Base-by-base conservation (phyloP, 2,329 filamentous ascomycete species). In the Grosmannia clavigera region DNA sequence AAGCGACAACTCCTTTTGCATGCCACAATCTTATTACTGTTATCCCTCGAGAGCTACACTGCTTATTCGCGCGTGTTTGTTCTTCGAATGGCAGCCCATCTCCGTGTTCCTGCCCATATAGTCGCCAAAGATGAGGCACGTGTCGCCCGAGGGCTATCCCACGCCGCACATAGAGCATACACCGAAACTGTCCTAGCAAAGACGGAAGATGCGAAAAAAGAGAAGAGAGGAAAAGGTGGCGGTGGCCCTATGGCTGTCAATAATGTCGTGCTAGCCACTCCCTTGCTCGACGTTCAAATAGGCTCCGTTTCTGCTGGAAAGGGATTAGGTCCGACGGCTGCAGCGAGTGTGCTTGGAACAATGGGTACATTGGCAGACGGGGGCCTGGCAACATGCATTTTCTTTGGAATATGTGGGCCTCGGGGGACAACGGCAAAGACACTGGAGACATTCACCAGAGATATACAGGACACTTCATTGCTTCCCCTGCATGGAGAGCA, bases 321-420 rank as follows among this genome's bases (percentile, higher is more conserved):
- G 12, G 90, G 90, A 2, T 78, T 96, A 1, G 85, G 86, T 22
- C 80, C 85, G 1, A 85, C 85, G 2, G 84, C 86, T 27, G 87
- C 90, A 12, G 90, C 91, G 25, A 84, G 84, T 1, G 83, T 96
- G 58, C 76, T 97, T 0, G 92, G 92, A 12, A 81, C 85, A 22
- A 78, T 97, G 1, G 92, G 92, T 14, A 81, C 86, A 22, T 77
- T 96, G 68, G 87, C 90, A 2, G 86, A 92, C 46, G 94, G 87
- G 63, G 83, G 86, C 5, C 81, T 94, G 19, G 77, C 91, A 51
- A 86, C 96, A 35, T 92, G 92, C 19, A 84, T 87, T 46, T 75
- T 97, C 48, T 96, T 97, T 68, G 94, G 94, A 10, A 89, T 94
- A n/a, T 96, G 95, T 69, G 88, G 88, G 52, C 85, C 86, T 1